Evolutionary conservation across 192 early-diverging fungal species (phyloP), one percentile per base, ranked within the genome.

Genomic region (Obelidium mucronatum): DNA sequence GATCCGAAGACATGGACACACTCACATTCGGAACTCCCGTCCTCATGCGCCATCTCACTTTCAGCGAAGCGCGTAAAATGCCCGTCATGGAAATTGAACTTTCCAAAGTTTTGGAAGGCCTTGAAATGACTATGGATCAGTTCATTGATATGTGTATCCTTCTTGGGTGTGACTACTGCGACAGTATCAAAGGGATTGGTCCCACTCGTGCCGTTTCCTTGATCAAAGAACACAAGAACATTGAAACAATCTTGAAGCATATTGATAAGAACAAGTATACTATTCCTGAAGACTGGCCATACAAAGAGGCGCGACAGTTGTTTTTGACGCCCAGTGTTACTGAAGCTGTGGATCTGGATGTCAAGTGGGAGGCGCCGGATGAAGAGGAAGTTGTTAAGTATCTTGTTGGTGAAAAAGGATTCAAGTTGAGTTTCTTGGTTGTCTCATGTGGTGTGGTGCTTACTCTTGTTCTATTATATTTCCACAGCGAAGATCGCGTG

Each of bases 1-100:
- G 94, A 24, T 96, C 95, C 13, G 96, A 99, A 76, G 97, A 99
- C 83, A 98, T 99, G 96, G 97, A 99, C 73, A 99, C 97, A 0
- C 83, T 99, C 56, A 93, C 95, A 17, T 99, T 99, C 83, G 92
- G 90, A 13, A 82, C 96, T 0, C 95, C 97, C 0, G 87, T 97
- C 40, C 81, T 99, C 15, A 72, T 99, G 42, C 90, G 97, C 17
- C 95, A 98, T 75, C 82, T 99, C 67, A 99, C 97, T 0, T 94
- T 93, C 77, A 93, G 92, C 66, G 96, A 98, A 44, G 86, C 89
- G 19, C 90, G 92, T 44, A 98, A 97, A 76, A 78, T 93, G 88
- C 95, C 94, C 3, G 97, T 99, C 73, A 88, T 89, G 67, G 96
- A 98, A 81, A 90, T 99, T 42, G 85, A 90, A 24, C 81, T 96